Percentiles rank a stretch among this genome's conserved stretches.
phyloP scores from a whole-genome alignment of 306 rosid species.

The cucumber (Cucumis sativus) region DNA sequence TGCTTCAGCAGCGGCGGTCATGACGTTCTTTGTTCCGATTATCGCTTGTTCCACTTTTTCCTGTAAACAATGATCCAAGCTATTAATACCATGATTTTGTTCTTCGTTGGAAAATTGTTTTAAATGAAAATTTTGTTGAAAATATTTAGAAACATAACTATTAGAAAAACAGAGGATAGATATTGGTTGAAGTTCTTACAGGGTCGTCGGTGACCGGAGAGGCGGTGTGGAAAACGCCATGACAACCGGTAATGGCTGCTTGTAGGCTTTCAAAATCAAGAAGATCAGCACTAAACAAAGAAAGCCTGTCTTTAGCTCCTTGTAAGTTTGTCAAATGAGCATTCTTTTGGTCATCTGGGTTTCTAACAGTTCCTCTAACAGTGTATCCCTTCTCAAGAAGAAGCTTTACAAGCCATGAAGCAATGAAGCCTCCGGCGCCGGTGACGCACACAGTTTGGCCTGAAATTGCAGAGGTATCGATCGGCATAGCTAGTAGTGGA shows the following conservation, averaged over 20 bases:
- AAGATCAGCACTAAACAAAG: constrained; percentile 57
- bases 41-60: constrained; percentile 75
- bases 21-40: constrained; percentile 58
- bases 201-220: constrained; percentile 88
- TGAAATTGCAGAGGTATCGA: constrained; percentile 13
- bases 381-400: constrained; percentile 60
- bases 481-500: constrained; percentile 23
- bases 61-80: not conserved
- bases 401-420: constrained; percentile 80
- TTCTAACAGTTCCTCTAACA: constrained; percentile 74
- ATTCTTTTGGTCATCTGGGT: constrained; percentile 82
- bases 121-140: too few relatives aligned
- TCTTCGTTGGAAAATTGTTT: too few relatives aligned
- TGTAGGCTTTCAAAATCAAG: constrained; percentile 48
- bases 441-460: constrained; percentile 67
- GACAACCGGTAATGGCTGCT: constrained; percentile 46
- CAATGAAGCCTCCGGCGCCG: constrained; percentile 92
- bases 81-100: too few relatives aligned
- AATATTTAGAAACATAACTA: too few relatives aligned
- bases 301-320: constrained; percentile 64
- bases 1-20: constrained; percentile 51
- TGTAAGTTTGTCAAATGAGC: constrained; percentile 62
- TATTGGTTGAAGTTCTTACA: constrained; percentile 8
- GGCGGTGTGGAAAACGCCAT: constrained; percentile 79
- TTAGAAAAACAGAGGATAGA: too few relatives aligned